Evolutionary conservation across 768 basidiomycete genomes (phyloP), one percentile per base, ranked within the genome.

Genomic region (Botryobasidium botryosum): DNA sequence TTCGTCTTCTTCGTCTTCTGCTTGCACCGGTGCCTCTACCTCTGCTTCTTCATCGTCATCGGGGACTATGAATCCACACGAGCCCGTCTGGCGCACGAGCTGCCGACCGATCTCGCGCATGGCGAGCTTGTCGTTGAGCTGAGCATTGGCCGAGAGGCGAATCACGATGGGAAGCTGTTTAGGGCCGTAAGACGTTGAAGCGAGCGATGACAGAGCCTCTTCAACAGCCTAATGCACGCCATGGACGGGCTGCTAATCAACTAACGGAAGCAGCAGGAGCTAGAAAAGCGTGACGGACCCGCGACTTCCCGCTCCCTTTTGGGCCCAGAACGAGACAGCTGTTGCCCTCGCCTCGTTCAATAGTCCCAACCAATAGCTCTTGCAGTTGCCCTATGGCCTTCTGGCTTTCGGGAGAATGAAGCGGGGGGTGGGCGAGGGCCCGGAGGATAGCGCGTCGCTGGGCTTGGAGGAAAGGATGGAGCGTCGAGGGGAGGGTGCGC

Each of bases 31-130:
- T n/a, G n/a, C n/a, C n/a, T n/a, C n/a, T n/a, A n/a, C n/a, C n/a
- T n/a, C n/a, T n/a, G n/a, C 57, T n/a, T 67, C 62, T 23, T 52
- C 57, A 4, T 44, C 53, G 1, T 55, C 53, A 6, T 55, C 52
- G 2, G 43, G 49, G 15, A 52, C 52, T 3, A 45, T 2, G 59
- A 55, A 6, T 46, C 75, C 69, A 1, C 69, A 66, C 27, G 64
- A 64, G n/a, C 75, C 81, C 0, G 83, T 86, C 60, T 87, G 81
- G 50, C 72, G 68, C 15, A 72, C 63, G 6, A 97, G 65, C 55
- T 99, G 94, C 40, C 77, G 65, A 0, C 86, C 87, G 51, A 97
- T 83, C 59, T 94, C 88, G 8, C 82, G 75, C 58, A 97, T 72
- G n/a, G 94, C 94, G 8, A 85, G 64, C 27, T 82, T 71, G 58